These are phyloP conservation scores for Scutellaria baicalensis DNA, from an alignment of 257 asterid species.

Conservation along the genomic window DNA sequence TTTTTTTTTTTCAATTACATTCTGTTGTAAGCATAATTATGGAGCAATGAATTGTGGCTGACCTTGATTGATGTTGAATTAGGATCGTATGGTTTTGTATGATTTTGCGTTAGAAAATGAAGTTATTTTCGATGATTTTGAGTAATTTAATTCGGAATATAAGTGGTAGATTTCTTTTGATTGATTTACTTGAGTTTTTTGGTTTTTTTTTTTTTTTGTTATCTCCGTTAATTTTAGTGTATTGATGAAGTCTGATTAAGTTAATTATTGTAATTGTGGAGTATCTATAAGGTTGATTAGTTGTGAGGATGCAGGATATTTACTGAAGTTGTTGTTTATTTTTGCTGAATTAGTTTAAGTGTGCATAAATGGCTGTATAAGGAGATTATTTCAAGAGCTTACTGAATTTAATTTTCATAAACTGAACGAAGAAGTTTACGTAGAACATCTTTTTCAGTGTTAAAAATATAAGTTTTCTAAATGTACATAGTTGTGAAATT, in stretches of 20 bases:
- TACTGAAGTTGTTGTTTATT: not conserved
- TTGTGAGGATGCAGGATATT: not conserved
- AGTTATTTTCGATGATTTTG: not conserved
- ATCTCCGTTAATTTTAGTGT: not conserved
- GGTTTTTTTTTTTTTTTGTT: no score
- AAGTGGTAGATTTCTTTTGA: not conserved
- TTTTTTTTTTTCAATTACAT: not conserved
- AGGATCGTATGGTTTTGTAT: not conserved
- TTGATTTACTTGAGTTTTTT: not conserved
- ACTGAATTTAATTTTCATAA: not conserved
- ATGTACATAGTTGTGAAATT: not conserved
- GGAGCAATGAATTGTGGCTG: not conserved
- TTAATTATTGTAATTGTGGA: not conserved
- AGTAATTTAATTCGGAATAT: not conserved
- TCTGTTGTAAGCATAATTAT: not conserved
- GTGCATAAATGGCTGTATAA: not conserved
- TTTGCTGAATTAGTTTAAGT: conserved; percentile 6
- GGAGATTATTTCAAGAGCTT: not conserved
- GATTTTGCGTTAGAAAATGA: not conserved
- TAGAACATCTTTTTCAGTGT: not conserved
- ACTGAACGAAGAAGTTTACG: not conserved
- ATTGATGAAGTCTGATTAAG: not conserved
- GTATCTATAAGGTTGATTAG: not conserved
- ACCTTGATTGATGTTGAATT: not conserved
- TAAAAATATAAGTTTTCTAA: not conserved